A percentile compares a stretch with the other conserved stretches of the same genome.
These are phyloP conservation scores for Cynara cardunculus DNA, from an alignment of 129 eudicot species.

Conservation along the genomic window DNA sequence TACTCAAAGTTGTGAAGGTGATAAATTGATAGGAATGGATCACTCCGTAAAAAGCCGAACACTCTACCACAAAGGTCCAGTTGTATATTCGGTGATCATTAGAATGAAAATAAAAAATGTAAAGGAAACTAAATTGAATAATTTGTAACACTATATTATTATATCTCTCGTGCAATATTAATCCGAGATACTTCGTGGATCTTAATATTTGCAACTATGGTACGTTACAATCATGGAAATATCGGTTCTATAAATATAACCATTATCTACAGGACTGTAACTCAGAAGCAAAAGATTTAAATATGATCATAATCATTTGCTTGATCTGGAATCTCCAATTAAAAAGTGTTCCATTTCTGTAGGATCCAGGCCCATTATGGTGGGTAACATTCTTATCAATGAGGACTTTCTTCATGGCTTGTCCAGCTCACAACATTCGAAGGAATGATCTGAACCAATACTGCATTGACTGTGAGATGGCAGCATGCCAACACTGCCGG, in stretches of 20 bases:
- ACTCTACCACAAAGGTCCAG: neutral
- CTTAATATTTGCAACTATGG: neutral
- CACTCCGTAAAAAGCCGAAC: no score
- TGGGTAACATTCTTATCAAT: constrained; percentile 33
- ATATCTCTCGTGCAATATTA: neutral
- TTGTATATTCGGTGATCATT: neutral
- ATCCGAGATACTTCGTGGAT: neutral
- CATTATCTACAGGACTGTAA: neutral
- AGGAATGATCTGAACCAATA: constrained; percentile 39
- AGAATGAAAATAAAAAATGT: neutral
- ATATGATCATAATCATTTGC: neutral
- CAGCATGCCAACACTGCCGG: constrained; percentile 51
- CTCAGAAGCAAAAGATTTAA: neutral
- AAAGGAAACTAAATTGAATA: neutral
- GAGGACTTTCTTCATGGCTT: constrained; percentile 39
- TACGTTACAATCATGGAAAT: neutral
- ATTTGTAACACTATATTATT: neutral
- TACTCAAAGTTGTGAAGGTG: neutral
- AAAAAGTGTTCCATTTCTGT: constrained; percentile 1
- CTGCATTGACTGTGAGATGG: constrained; percentile 50
- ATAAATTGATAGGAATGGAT: neutral
- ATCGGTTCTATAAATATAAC: neutral
- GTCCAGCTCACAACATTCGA: constrained; percentile 28
- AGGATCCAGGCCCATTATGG: constrained; percentile 3
- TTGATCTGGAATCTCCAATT: neutral